phyloP scores from a whole-genome alignment of 78 protist genomes.

The Dictyostelium firmibasis region DNA sequence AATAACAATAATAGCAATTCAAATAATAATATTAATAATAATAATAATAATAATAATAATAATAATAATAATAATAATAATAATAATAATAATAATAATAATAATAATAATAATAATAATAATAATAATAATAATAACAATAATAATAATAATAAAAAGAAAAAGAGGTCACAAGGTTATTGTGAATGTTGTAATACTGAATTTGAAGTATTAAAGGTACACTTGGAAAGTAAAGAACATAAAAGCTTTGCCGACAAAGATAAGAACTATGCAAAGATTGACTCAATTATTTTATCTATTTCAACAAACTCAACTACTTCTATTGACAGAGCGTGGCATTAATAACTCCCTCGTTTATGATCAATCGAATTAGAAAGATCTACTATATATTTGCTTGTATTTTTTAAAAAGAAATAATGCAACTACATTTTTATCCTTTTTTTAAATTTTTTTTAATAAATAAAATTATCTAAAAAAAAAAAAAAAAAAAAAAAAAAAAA shows the following conservation, averaged over 20 bases:
- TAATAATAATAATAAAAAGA: conserved; percentile 25
- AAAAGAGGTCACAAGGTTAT: conserved; percentile 62
- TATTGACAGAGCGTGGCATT: conserved; percentile 2
- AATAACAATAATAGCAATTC: too few relatives aligned
- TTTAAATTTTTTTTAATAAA: not conserved
- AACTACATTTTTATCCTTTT: not conserved
- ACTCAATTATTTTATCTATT: conserved; percentile 2
- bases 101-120: not conserved
- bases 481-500: not conserved
- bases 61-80: not conserved
- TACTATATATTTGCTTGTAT: not conserved
- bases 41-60: not conserved
- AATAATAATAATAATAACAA: not conserved
- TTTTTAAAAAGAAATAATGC: not conserved
- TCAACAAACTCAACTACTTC: not conserved
- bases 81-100: too few relatives aligned
- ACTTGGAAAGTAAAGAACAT: conserved; percentile 69
- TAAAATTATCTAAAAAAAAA: not conserved
- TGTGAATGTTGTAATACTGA: conserved; percentile 73
- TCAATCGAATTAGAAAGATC: not conserved
- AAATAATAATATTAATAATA: not conserved
- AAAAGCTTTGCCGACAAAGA: conserved; percentile 55
- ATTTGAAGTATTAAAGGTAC: conserved; percentile 44
- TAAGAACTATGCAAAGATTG: conserved; percentile 59
- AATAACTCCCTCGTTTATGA: not conserved